Percentiles rank a stretch among this genome's conserved stretches.
These are phyloP conservation scores for Ustanciosporium gigantosporum DNA, from an alignment of 1,284 basidiomycete genomes.

Conservation along the genomic window DNA sequence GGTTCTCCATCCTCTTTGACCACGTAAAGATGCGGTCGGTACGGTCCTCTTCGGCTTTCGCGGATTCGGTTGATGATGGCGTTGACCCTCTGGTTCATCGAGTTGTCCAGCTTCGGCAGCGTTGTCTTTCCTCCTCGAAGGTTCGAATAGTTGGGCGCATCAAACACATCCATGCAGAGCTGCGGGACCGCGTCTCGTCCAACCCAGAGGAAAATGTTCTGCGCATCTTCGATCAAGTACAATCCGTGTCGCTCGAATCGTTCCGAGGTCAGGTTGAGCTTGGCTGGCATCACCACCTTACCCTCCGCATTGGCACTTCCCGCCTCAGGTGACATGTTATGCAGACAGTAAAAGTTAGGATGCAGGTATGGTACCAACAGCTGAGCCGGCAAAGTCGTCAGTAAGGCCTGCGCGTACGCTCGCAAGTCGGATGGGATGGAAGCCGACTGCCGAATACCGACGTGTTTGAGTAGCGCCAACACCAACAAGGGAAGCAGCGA, in stretches of 20 bases:
- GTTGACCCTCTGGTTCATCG: constrained; percentile 89
- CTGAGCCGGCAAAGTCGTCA: constrained; percentile 89
- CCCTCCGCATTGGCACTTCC: constrained; percentile 48
- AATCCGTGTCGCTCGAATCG: constrained; percentile 91
- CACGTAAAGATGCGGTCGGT: constrained; percentile 91
- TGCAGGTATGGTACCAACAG: constrained; percentile 90
- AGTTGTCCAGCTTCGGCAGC: constrained; percentile 83
- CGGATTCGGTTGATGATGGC: constrained; percentile 89
- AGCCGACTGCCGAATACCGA: constrained; percentile 89
- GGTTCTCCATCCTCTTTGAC: constrained; percentile 99
- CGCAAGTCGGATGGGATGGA: constrained; percentile 95
- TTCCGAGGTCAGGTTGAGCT: constrained; percentile 91
- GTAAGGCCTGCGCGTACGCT: constrained; percentile 88
- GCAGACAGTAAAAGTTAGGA: constrained; percentile 90
- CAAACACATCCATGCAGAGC: constrained; percentile 90
- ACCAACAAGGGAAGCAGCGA: constrained; percentile 88
- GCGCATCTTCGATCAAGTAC: constrained; percentile 95
- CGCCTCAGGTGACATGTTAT: constrained; percentile 92
- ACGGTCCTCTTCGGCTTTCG: constrained; percentile 81
- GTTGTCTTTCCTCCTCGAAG: constrained; percentile 92
- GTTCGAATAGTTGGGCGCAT: constrained; percentile 82
- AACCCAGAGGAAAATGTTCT: constrained; percentile 96
- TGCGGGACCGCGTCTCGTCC: constrained; percentile 95
- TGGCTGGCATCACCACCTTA: constrained; percentile 74
- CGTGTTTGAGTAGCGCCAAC: constrained; percentile 90